Evolutionary conservation across 768 basidiomycete genomes (phyloP).

Genomic region (Crepidotus variabilis): DNA sequence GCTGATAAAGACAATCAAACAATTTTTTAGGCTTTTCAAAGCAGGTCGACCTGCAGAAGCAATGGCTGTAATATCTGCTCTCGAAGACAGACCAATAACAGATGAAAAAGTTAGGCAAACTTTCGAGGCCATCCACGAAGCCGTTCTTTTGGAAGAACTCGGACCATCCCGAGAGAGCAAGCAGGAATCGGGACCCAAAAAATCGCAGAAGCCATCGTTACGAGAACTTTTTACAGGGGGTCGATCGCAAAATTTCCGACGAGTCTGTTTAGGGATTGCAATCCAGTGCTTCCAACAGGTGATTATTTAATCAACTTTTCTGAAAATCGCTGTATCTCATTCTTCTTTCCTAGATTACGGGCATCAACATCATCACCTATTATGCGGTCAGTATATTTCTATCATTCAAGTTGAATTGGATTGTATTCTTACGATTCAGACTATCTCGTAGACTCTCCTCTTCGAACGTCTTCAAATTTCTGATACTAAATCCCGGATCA

Average conservation of each 20-base stretch:
- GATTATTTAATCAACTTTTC: not conserved
- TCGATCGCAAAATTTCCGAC: conserved; percentile 56
- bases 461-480: conserved; percentile 58
- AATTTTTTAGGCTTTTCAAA: conserved; percentile 45
- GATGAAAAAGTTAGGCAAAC: conserved; percentile 46
- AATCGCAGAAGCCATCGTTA: conserved; percentile 31
- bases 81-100: conserved; percentile 48
- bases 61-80: conserved; percentile 56
- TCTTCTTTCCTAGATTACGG: conserved; percentile 40
- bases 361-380: conserved; percentile 66
- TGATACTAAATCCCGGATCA: conserved; percentile 55
- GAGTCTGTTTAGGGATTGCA: conserved; percentile 50
- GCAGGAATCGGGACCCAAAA: conserved; percentile 7
- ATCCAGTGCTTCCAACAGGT: conserved; percentile 66
- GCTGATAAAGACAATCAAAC: not conserved
- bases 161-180: not conserved
- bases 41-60: conserved; percentile 52
- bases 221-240: conserved; percentile 54
- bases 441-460: conserved; percentile 39
- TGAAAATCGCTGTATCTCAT: not conserved
- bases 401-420: not conserved
- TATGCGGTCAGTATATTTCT: conserved; percentile 27
- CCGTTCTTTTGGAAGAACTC: conserved; percentile 40
- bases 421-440: not conserved
- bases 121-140: conserved; percentile 52